phyloP scores from a whole-genome alignment of 805 yeast genomes.

The Yamadazyma philogaea region DNA sequence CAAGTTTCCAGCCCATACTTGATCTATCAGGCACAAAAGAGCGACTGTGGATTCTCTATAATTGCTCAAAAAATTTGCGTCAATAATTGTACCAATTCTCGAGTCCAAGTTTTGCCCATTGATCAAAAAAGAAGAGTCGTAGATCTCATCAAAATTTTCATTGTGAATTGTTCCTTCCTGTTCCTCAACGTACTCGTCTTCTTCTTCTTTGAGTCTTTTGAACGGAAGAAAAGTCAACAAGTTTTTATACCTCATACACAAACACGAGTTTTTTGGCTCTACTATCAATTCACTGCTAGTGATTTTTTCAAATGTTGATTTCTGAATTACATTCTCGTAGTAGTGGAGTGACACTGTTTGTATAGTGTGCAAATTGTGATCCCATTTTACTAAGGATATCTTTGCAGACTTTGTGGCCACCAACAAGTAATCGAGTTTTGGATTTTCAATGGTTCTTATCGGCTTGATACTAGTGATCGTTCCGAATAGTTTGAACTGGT shows the following conservation, averaged over 20 bases:
- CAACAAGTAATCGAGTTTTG: slow-evolving; percentile 55
- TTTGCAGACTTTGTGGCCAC: slow-evolving; percentile 75
- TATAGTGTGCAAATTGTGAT: slow-evolving; percentile 48
- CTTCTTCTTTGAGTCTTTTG: slow-evolving; percentile 40
- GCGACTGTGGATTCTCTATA: slow-evolving; percentile 84
- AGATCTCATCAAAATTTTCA: slow-evolving; percentile 23
- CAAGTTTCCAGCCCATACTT: slow-evolving; percentile 78
- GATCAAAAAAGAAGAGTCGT: slow-evolving; percentile 55
- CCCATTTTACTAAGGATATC: slow-evolving; percentile 73
- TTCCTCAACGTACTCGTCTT: slow-evolving; percentile 28
- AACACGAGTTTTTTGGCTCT: slow-evolving; percentile 59
- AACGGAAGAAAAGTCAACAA: slow-evolving; percentile 71
- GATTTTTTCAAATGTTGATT: slow-evolving; percentile 43
- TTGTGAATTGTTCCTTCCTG: slow-evolving; percentile 5
- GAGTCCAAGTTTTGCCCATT: slow-evolving; percentile 55
- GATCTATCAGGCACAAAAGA: slow-evolving; percentile 50
- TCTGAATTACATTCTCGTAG: slow-evolving; percentile 68
- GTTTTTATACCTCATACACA: slow-evolving; percentile 62
- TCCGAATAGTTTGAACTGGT: slow-evolving; percentile 75
- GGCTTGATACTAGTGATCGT: slow-evolving; percentile 55
- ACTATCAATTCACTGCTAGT: slow-evolving; percentile 46
- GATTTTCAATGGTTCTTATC: slow-evolving; percentile 46
- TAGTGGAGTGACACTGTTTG: slow-evolving; percentile 78
- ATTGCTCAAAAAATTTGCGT: slow-evolving; percentile 65
- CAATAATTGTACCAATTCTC: slow-evolving; percentile 61